Evolutionary conservation across 2,329 filamentous ascomycete genomes (phyloP).

Genomic region (Paraconiothyrium brasiliense): DNA sequence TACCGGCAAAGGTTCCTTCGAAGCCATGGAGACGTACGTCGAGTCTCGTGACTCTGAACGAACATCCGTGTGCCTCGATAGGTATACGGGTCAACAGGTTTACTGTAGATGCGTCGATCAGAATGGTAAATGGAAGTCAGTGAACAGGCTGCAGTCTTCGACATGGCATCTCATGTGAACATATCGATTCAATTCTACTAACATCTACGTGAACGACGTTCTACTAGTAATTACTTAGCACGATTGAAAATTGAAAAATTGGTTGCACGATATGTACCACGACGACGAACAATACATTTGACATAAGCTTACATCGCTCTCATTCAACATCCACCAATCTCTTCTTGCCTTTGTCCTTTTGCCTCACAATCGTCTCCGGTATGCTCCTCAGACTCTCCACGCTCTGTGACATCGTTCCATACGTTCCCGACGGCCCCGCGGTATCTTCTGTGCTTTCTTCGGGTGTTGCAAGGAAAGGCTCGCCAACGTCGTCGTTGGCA

Average conservation of each 20-base stretch:
- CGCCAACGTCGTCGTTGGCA: not conserved
- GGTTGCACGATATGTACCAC: too few species aligned
- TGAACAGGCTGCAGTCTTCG: not conserved
- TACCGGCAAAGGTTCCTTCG: not conserved
- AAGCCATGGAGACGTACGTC: not conserved
- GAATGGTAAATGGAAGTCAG: too few species aligned
- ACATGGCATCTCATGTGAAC: not conserved
- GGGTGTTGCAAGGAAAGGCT: conserved; percentile 21
- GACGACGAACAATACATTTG: too few species aligned
- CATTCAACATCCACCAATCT: conserved; percentile 23
- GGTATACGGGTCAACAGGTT: too few species aligned
- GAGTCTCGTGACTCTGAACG: not conserved
- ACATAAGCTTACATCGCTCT: too few species aligned
- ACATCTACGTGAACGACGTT: too few species aligned
- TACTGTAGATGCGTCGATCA: too few species aligned
- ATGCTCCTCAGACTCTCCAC: conserved; percentile 21
- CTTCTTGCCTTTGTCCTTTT: conserved; percentile 30
- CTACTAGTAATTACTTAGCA: too few species aligned
- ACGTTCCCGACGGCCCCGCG: conserved; percentile 16
- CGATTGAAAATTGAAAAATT: too few species aligned
- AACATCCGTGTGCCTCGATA: not conserved
- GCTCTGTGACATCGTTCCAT: conserved; percentile 23
- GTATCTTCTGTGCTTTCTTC: conserved; percentile 23
- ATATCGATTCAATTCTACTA: not conserved
- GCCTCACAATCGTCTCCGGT: conserved; percentile 25